A percentile compares a stretch with the other conserved stretches of the same genome.
Conservation (phyloP, 2,329 filamentous ascomycete species). For the Fusarium pseudoanthophilum region DNA sequence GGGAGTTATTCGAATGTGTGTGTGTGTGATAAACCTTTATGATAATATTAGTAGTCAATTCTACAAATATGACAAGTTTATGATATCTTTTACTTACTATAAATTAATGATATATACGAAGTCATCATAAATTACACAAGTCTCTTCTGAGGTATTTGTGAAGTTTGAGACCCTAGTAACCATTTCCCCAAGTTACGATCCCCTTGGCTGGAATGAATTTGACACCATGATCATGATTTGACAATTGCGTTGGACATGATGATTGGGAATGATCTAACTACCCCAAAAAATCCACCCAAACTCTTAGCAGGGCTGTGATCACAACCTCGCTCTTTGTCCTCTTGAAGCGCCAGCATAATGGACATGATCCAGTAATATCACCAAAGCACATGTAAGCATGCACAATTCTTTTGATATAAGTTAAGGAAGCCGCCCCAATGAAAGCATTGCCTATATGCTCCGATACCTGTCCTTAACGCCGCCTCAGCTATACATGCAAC, state of each 20-base stretch:
- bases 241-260: neutral
- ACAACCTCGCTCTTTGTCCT: neutral
- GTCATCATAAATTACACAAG: too few species aligned
- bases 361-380: neutral
- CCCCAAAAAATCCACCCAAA: too few species aligned
- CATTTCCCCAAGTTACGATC: too few species aligned
- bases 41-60: conserved; percentile 1
- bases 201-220: neutral
- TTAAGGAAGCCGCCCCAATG: conserved; percentile 8
- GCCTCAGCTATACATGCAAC: conserved; percentile 30
- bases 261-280: neutral
- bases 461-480: conserved; percentile 35
- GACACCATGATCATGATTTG: neutral
- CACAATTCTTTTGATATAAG: neutral
- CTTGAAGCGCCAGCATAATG: neutral
- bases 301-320: neutral
- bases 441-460: conserved; percentile 32
- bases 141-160: too few species aligned
- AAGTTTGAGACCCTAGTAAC: too few species aligned
- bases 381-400: neutral
- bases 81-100: neutral
- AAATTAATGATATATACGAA: neutral
- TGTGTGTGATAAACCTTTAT: conserved; percentile 24
- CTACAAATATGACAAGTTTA: conserved; percentile 1
- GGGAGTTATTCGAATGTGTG: conserved; percentile 20